These are phyloP conservation scores for Trichoderma harzianum DNA, from an alignment of 2,329 filamentous ascomycete genomes.

Conservation along the genomic window DNA sequence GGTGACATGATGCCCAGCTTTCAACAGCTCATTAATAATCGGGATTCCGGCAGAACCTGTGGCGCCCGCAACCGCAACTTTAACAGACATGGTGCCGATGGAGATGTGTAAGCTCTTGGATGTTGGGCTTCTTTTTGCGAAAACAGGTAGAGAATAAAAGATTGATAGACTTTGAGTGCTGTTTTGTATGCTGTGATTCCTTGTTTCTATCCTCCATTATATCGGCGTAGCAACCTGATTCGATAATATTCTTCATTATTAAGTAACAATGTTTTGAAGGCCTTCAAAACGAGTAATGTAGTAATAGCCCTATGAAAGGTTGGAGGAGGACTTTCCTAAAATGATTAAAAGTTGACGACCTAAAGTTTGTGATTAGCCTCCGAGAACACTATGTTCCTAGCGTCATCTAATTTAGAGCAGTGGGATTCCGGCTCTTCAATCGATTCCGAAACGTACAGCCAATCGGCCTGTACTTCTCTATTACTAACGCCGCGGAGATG, in stretches of 20 bases:
- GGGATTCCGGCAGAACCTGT: not conserved
- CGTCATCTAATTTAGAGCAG: not conserved
- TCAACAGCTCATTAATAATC: not conserved
- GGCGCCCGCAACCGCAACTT: not conserved
- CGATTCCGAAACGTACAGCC: not conserved
- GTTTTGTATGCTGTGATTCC: not conserved
- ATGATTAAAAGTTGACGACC: not conserved
- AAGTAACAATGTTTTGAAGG: not conserved
- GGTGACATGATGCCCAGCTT: not conserved
- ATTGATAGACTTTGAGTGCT: not conserved
- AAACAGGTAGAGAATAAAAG: not conserved
- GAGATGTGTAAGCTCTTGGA: not conserved
- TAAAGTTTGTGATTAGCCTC: not conserved
- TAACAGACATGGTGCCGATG: not conserved
- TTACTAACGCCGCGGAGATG: slow-evolving; percentile 3
- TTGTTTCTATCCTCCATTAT: not conserved
- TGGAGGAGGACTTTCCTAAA: not conserved
- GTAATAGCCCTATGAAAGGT: too few species aligned
- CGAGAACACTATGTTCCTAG: not conserved
- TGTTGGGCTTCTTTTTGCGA: not conserved
- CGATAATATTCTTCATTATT: not conserved
- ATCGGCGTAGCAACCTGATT: not conserved
- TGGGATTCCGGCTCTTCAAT: not conserved
- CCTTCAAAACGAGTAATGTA: not conserved
- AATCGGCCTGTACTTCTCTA: not conserved